Conservation (phyloP, 2,329 filamentous ascomycete genomes). For the Exophiala sp. region DNA sequence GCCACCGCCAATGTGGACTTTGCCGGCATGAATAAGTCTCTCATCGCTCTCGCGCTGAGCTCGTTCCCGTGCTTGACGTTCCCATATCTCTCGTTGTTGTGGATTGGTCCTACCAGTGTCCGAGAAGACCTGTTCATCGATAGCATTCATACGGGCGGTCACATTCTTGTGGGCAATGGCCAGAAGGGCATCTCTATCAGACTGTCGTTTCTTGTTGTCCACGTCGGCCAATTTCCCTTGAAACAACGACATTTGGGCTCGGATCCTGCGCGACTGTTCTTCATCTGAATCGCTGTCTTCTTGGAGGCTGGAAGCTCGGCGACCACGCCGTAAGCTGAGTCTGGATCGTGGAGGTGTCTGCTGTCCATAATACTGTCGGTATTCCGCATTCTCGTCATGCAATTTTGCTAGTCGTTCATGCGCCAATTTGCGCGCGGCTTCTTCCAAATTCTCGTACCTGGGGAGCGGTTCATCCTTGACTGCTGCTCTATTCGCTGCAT, state of each 20-base stretch:
- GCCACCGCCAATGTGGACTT: constrained; percentile 69
- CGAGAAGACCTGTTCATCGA: constrained; percentile 73
- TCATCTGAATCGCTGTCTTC: constrained; percentile 58
- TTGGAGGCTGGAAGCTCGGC: constrained; percentile 54
- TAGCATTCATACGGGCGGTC: constrained; percentile 66
- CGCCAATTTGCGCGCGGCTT: constrained; percentile 79
- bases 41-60: constrained; percentile 60
- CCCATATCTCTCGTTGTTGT: constrained; percentile 68
- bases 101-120: constrained; percentile 67
- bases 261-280: constrained; percentile 64
- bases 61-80: constrained; percentile 64
- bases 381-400: constrained; percentile 63
- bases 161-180: constrained; percentile 81
- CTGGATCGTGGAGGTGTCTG: constrained; percentile 46
- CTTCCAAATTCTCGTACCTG: constrained; percentile 58
- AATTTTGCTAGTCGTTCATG: constrained; percentile 77
- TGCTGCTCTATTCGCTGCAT: constrained; percentile 19
- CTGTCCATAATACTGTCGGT: constrained; percentile 71
- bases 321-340: constrained; percentile 51
- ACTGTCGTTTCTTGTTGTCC: constrained; percentile 65
- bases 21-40: constrained; percentile 53
- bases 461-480: constrained; percentile 5
- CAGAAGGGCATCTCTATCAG: constrained; percentile 68
- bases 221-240: constrained; percentile 61
- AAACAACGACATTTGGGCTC: constrained; percentile 72